Base-by-base conservation (phyloP, 2,329 filamentous ascomycete species). In the Endoconidiophora laricicola region DNA sequence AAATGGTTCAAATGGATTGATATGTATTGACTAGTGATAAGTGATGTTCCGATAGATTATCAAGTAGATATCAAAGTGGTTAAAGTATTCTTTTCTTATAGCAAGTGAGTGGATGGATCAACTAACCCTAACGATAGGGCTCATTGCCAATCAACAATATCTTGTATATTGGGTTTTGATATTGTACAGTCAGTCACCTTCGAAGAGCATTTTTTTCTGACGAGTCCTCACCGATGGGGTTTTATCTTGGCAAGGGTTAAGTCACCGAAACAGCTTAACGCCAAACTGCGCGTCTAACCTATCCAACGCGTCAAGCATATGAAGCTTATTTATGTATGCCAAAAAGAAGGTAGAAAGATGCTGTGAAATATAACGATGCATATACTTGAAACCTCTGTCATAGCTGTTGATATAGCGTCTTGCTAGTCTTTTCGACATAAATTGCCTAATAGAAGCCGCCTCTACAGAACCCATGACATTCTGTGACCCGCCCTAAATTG, bases 191-290 rank as follows among this genome's bases (percentile, higher is more conserved):
- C 16, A 18, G n/a, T n/a, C n/a, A n/a, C n/a, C 29, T 14, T 46
- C 22, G 29, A 22, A n/a, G 33, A 24, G 29, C 10, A 20, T 9
- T 14, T 18, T 16, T 33, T 7, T 38, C 44, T 46, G 14, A 45
- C 26, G 26, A 20, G 3, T 33, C 7, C 23, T 46, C 29, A 46
- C 44, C 33, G 44, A 46, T 6, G 24, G 38, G n/a, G n/a, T 37
- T 16, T 40, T 40, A 4, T 23, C 10, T 22, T 10, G 23, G n/a
- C 16, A 16, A 24, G 9, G 39, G 39, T 20, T 42, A 10, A 16
- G 5, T 14, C 16, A 42, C 46, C 46, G 39, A 48, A 42, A 36
- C 23, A 29, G 38, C 46, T 48, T 48, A 33, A 48, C 46, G 46
- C 46, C 38, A 46, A 46, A 20, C 44, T 22, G 44, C 44, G 29